Base-by-base conservation (phyloP, 2,329 filamentous ascomycete species). In the Penicillium brevicompactum region DNA sequence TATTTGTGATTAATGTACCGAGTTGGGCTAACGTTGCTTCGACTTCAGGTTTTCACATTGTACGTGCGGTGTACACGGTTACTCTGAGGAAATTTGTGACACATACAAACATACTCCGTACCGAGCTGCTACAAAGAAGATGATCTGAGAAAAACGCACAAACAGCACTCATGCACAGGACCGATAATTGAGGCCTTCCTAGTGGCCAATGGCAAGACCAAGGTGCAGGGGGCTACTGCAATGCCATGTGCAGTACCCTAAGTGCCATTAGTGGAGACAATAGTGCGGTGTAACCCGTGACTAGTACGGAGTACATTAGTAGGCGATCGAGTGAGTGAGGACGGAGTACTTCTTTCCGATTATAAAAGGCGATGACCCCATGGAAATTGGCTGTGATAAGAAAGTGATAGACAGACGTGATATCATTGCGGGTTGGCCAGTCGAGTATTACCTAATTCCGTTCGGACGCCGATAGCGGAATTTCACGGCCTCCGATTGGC, bases 401-500 rank as follows among this genome's bases (percentile, higher is more conserved):
- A 49, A 49, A 27, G 24, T 52, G 50, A 53, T 41, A 41, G 32
- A 10, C 38, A 10, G 14, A 3, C n/a, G 44, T 46, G 43, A 42
- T 52, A 47, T 34, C 38, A 31, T 49, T 34, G 21, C 46, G 37
- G 44, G 31, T 24, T 32, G 30, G 52, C 51, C 52, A 43, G 45
- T n/a, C 22, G 4, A 37, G 6, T 37, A 37, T 32, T 31, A 44
- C 45, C 40, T 27, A 37, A 46, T 27, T 27, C 24, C 5, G 5
- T 2, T 27, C 24, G 21, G 22, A 11, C 37, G 21, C 63, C 63
- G 61, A 62, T 64, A 57, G 50, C 60, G 60, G 53, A 60, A 56
- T 61, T 61, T 10, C 21, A 45, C 16, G 11, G 3, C 16, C 44
- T 47, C 42, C 67, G 60, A 72, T 72, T 72, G 69, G 70, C 49